Evolutionary conservation across 306 rosid species (phyloP), one percentile per base, ranked within the genome.

Genomic region (Coriaria nepalensis): DNA sequence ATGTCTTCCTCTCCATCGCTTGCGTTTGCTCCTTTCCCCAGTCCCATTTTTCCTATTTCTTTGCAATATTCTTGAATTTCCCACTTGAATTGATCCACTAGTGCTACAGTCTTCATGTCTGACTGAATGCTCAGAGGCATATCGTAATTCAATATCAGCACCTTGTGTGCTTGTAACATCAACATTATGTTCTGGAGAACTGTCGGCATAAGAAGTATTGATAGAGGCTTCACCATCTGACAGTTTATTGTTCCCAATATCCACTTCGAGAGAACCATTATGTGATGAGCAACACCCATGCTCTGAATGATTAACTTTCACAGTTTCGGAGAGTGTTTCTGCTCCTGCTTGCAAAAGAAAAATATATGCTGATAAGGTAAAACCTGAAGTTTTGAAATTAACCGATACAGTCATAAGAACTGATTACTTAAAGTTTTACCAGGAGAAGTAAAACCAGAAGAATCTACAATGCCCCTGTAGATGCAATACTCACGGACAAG

Each of bases 401-500:
- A 5, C 10, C 29, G 29, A 45, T 20, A 42, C 50, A 57, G 42
- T 45, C 15, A 20, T 20, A 20, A 20, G 29, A 20, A 20, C 29
- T 20, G 29, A 20, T 20, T 20, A 20, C 29, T 20, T 20, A 20
- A 34, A 48, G 41, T 57, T 59, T 71, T 47, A 76, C 68, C 60
- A 59, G 67, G 42, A 56, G 59, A 39, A 57, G 70, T 53, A 50
- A 64, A 65, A 33, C 45, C 40, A 80, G 83, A 79, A 45, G 92
- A 66, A 64, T 92, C 86, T 52, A 85, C 83, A 62, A 92, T 82
- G 74, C 98, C 96, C 72, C 98, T 69, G 55, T 92, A 92, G 67
- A 92, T 79, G 64, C 96, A 85, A 67, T 92, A 85, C 65, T 92
- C 98, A 11, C 76, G 86, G 61, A 92, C 96, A 73, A 92, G 96